Conservation (phyloP, 1,284 basidiomycete genomes). For the Cystobasidiaceae sp. region DNA sequence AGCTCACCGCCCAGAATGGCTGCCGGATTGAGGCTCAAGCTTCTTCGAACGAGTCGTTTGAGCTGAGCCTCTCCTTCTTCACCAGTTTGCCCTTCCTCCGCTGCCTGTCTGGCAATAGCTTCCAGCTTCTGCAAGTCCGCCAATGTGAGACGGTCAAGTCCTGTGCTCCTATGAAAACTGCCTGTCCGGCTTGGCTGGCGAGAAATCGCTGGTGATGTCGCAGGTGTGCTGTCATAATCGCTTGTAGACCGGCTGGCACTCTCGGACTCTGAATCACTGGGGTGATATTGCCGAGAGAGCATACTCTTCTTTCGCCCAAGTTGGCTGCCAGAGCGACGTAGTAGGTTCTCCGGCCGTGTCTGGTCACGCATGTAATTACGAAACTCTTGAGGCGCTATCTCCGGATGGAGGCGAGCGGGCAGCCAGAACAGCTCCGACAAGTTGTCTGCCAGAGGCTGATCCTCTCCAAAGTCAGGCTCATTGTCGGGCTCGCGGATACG, state of each 20-base stretch:
- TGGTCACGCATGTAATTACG: constrained; percentile 91
- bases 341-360: constrained; percentile 52
- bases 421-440: constrained; percentile 81
- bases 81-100: constrained; percentile 42
- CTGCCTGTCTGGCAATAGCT: constrained; percentile 81
- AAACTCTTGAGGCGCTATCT: constrained; percentile 94
- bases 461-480: background rate
- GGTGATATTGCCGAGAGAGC: constrained; percentile 42
- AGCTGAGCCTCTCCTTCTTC: constrained; percentile 71
- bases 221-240: constrained; percentile 78
- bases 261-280: constrained; percentile 34
- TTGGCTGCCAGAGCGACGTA: constrained; percentile 35
- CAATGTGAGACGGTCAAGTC: constrained; percentile 67
- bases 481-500: no score
- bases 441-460: constrained; percentile 11
- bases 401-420: constrained; percentile 89
- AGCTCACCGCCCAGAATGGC: constrained; percentile 47
- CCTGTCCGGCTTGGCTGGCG: constrained; percentile 51
- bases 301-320: constrained; percentile 41
- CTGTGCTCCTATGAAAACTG: constrained; percentile 56
- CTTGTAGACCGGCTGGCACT: constrained; percentile 56
- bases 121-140: constrained; percentile 88
- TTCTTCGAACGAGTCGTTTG: constrained; percentile 72
- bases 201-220: constrained; percentile 53
- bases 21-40: constrained; percentile 79